Conservation (phyloP, 2,329 filamentous ascomycete species). For the Cercospora beticola region DNA sequence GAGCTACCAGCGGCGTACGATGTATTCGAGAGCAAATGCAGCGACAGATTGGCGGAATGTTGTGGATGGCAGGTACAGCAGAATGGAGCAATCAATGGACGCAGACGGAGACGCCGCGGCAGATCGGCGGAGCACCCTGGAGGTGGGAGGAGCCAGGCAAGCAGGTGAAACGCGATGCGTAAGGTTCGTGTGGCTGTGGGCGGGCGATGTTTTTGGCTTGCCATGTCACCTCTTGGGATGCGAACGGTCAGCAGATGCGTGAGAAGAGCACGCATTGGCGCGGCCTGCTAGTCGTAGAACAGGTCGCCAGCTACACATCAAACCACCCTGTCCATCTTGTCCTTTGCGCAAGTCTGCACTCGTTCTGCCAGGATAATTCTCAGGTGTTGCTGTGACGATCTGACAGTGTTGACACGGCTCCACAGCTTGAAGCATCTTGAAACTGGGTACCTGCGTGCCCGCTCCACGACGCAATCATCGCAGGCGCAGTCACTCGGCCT, state of each 20-base stretch:
- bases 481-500: conserved; percentile 13
- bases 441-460: conserved; percentile 10
- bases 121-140: conserved; percentile 4
- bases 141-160: background rate
- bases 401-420: conserved; percentile 3
- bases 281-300: background rate
- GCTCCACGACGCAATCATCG: conserved; percentile 19
- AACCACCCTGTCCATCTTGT: background rate
- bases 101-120: background rate
- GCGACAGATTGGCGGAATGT: background rate
- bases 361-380: background rate
- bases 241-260: conserved; percentile 4
- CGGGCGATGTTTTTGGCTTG: conserved; percentile 5
- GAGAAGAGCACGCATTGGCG: background rate
- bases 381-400: conserved; percentile 12
- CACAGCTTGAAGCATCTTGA: conserved; percentile 2
- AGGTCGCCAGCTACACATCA: background rate
- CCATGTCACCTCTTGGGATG: background rate
- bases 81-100: background rate
- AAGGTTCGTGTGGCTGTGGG: conserved; percentile 10
- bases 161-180: conserved; percentile 1
- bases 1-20: background rate
- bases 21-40: background rate
- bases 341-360: background rate
- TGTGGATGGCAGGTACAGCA: background rate